Evolutionary conservation across 176 grass and related monocot genomes (phyloP).

Genomic region (Elaeis guineensis): DNA sequence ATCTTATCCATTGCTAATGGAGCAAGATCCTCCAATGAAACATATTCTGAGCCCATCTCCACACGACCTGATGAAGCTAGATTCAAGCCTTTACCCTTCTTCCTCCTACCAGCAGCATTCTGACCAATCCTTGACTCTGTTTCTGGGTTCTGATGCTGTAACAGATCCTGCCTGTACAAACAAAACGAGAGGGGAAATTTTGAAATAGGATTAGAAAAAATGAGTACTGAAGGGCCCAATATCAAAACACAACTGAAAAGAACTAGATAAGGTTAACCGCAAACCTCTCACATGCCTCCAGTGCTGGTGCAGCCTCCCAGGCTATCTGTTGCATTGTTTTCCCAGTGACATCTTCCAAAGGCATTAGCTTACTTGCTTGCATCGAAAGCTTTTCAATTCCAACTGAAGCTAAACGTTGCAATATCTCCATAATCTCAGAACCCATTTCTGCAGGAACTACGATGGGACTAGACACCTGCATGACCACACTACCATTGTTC

Average conservation of each 20-base stretch:
- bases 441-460: conserved; percentile 98
- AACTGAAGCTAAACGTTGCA: conserved; percentile 73
- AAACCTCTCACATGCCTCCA: conserved; percentile 54
- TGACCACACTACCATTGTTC: conserved; percentile 76
- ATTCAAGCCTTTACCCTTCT: conserved; percentile 39
- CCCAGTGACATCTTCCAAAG: conserved; percentile 89
- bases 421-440: conserved; percentile 87
- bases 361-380: conserved; percentile 97
- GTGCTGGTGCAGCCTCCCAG: conserved; percentile 57
- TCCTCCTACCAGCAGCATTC: conserved; percentile 32
- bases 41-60: conserved; percentile 60
- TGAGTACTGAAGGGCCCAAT: conserved; percentile 1
- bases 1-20: conserved; percentile 99
- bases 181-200: conserved; percentile 7
- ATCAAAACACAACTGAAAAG: background rate
- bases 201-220: conserved; percentile 6
- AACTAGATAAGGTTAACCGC: conserved; percentile 9
- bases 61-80: conserved; percentile 28
- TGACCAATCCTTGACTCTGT: conserved; percentile 18
- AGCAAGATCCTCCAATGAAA: conserved; percentile 88
- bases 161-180: conserved; percentile 38
- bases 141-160: conserved; percentile 35
- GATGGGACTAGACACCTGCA: conserved; percentile 87
- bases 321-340: conserved; percentile 79
- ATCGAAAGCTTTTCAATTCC: conserved; percentile 85